Evolutionary conservation across 352 stramenopile genomes (phyloP).

Genomic region (Phytophthora palmivora): DNA sequence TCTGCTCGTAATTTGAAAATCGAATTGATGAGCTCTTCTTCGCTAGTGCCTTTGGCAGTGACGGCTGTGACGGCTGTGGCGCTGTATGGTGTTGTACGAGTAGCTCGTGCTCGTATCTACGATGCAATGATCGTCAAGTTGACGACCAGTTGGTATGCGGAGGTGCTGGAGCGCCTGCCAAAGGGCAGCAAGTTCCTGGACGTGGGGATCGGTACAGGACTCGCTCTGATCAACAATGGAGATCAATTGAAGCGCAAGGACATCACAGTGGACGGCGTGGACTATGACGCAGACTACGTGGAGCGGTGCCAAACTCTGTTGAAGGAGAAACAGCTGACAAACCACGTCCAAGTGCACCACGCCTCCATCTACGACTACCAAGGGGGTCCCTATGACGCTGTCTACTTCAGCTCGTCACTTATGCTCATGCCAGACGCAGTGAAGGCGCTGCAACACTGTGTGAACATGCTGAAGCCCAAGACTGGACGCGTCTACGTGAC

Average conservation of each 20-base stretch:
- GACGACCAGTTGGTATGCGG: slow-evolving; percentile 90
- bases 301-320: slow-evolving; percentile 67
- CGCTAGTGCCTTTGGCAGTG: slow-evolving; percentile 16
- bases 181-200: slow-evolving; percentile 78
- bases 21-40: slow-evolving; percentile 9
- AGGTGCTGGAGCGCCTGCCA: slow-evolving; percentile 74
- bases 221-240: slow-evolving; percentile 71
- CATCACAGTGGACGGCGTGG: slow-evolving; percentile 85
- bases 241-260: slow-evolving; percentile 70
- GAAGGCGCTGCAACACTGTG: slow-evolving; percentile 73
- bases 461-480: slow-evolving; percentile 63
- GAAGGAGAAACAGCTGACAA: slow-evolving; percentile 40
- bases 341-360: slow-evolving; percentile 68
- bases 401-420: slow-evolving; percentile 93
- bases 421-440: slow-evolving; percentile 93
- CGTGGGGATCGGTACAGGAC: slow-evolving; percentile 90
- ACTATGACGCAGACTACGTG: slow-evolving; percentile 92
- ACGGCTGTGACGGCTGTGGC: slow-evolving; percentile 24
- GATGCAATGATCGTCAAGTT: slow-evolving; percentile 89
- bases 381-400: slow-evolving; percentile 82
- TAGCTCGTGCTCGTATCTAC: slow-evolving; percentile 84
- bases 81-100: slow-evolving; percentile 59
- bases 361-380: slow-evolving; percentile 85
- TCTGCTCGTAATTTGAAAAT: neutral
- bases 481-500: slow-evolving; percentile 88